These are phyloP conservation scores for Celoporthe dispersa DNA, from an alignment of 2,329 filamentous ascomycete species.

Conservation along the genomic window DNA sequence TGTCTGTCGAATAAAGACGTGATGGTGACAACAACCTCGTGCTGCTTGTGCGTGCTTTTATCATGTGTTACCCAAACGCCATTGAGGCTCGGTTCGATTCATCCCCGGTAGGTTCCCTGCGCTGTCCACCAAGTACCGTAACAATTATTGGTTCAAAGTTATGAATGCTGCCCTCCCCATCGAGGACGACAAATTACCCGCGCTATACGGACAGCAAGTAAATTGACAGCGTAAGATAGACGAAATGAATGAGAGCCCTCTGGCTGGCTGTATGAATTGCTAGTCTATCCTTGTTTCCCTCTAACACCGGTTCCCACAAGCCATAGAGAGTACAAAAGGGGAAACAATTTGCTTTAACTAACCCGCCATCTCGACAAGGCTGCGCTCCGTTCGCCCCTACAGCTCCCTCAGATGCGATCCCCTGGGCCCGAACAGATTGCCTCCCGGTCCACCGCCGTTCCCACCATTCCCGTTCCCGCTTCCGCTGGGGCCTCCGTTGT, in stretches of 20 bases:
- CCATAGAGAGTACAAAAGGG: too few species aligned
- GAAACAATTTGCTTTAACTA: background rate
- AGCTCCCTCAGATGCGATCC: slow-evolving; percentile 25
- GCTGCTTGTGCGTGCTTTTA: background rate
- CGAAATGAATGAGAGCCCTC: background rate
- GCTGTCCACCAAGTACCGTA: background rate
- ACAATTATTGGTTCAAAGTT: background rate
- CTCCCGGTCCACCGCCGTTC: slow-evolving; percentile 11
- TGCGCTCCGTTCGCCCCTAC: background rate
- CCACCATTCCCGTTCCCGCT: slow-evolving; percentile 7
- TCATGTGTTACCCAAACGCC: background rate
- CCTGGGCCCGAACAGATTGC: slow-evolving; percentile 24
- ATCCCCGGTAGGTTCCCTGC: background rate
- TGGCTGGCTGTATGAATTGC: background rate
- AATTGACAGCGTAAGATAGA: background rate
- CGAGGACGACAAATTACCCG: background rate
- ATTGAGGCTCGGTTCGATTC: background rate
- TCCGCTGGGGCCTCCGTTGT: slow-evolving; percentile 3
- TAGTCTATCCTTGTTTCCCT: background rate
- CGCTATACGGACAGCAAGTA: background rate
- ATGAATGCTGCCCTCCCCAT: background rate
- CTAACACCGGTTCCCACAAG: background rate
- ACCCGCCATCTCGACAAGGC: background rate
- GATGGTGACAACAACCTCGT: background rate
- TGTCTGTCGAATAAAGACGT: background rate